Percentiles rank a stretch among this genome's conserved stretches.
These are phyloP conservation scores for Fusarium sublunatum DNA, from an alignment of 2,329 filamentous ascomycete genomes.

Conservation along the genomic window DNA sequence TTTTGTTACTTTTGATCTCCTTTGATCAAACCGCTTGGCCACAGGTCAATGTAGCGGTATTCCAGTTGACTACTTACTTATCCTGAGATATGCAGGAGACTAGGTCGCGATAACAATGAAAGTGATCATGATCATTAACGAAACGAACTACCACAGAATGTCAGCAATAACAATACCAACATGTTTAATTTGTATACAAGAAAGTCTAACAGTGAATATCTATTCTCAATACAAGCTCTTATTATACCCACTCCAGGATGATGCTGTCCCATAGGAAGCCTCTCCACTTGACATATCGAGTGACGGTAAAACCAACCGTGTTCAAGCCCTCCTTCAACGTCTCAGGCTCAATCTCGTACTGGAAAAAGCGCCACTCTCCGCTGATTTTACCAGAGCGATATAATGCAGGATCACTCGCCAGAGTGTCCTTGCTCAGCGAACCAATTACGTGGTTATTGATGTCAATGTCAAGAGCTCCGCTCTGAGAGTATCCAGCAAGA, in stretches of 20 bases:
- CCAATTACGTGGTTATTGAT: slow-evolving; percentile 18
- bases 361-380: slow-evolving; percentile 25
- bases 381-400: slow-evolving; percentile 22
- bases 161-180: too few relatives aligned
- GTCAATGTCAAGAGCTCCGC: slow-evolving; percentile 13
- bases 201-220: background rate
- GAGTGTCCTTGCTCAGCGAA: slow-evolving; percentile 15
- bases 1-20: too few relatives aligned
- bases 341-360: slow-evolving; percentile 17
- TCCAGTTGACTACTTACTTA: too few relatives aligned
- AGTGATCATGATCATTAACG: too few relatives aligned
- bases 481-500: slow-evolving; percentile 24
- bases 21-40: too few relatives aligned
- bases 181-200: too few relatives aligned
- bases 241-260: slow-evolving; percentile 18
- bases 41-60: too few relatives aligned
- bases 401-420: slow-evolving; percentile 16
- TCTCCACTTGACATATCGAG: slow-evolving; percentile 25
- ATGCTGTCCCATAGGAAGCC: slow-evolving; percentile 30
- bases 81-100: too few relatives aligned
- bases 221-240: background rate
- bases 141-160: too few relatives aligned
- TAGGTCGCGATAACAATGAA: too few relatives aligned
- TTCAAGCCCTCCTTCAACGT: slow-evolving; percentile 13
- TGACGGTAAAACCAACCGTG: slow-evolving; percentile 18